Percentiles rank a stretch among this genome's conserved stretches.
Conservation (phyloP, 73 alveolate species). For the Stentor coeruleus region DNA sequence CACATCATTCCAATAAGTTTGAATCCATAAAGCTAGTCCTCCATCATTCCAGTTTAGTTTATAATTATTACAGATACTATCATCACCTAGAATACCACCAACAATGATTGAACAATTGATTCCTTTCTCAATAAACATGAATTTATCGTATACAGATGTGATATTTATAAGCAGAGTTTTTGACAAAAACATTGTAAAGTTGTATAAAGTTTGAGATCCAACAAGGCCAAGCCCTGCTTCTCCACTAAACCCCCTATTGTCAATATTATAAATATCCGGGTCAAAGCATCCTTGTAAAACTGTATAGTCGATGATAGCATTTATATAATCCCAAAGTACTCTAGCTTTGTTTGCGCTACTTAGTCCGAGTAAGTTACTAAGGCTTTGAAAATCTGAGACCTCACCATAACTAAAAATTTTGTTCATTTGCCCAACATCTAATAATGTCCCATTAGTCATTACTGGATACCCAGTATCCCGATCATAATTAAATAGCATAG, state of each 20-base stretch:
- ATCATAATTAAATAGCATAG: not conserved
- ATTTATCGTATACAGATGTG: not conserved
- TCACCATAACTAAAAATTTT: not conserved
- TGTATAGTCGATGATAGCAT: conserved; percentile 19
- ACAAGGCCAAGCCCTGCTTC: conserved; percentile 23
- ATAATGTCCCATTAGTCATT: not conserved
- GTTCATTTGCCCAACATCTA: conserved; percentile 23
- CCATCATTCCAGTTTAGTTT: not conserved
- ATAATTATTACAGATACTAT: not conserved
- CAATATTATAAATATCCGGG: not conserved
- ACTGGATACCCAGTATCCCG: conserved; percentile 8
- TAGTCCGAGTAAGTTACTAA: not conserved
- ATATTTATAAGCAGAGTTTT: not conserved
- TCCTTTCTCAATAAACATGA: not conserved
- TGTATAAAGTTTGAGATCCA: not conserved
- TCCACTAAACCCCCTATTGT: conserved; percentile 13
- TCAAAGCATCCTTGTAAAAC: conserved; percentile 25
- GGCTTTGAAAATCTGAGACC: not conserved
- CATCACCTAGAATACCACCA: conserved; percentile 2
- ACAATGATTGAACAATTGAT: conserved; percentile 5
- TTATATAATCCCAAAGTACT: conserved; percentile 24
- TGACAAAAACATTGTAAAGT: not conserved
- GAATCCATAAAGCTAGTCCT: conserved; percentile 9
- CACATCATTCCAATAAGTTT: conserved; percentile 11
- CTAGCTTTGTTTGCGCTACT: not conserved